These are phyloP conservation scores for Senecio squalidus DNA, from an alignment of 140 eudicot genomes.

Conservation along the genomic window DNA sequence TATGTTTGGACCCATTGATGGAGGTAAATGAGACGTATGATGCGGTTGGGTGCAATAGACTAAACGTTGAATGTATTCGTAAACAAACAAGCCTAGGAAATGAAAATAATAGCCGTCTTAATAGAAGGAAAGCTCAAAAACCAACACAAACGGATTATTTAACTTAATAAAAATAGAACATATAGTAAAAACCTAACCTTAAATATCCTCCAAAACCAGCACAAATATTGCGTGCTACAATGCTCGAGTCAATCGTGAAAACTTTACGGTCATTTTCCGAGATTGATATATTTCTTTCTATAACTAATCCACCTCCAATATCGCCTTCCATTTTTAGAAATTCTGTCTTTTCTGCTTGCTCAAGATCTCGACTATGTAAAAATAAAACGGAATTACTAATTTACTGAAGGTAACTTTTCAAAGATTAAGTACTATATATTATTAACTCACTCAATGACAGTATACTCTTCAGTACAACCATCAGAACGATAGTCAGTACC, in stretches of 20 bases:
- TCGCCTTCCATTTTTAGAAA: conserved; percentile 73
- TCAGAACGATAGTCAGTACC: conserved; percentile 83
- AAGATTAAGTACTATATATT: neutral
- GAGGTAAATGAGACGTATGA: conserved; percentile 67
- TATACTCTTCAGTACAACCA: conserved; percentile 87
- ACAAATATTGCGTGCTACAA: conserved; percentile 80
- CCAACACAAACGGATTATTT: neutral
- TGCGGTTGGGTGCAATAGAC: conserved; percentile 65
- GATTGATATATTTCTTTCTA: conserved; percentile 49
- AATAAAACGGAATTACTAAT: neutral
- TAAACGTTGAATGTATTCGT: conserved; percentile 83
- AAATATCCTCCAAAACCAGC: conserved; percentile 96
- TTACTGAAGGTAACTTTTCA: neutral
- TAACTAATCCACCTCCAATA: conserved; percentile 75
- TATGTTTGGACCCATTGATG: conserved; percentile 74
- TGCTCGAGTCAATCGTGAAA: conserved; percentile 61
- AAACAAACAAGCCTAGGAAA: conserved; percentile 86
- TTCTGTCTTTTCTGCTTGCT: conserved; percentile 77
- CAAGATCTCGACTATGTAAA: conserved; percentile 56
- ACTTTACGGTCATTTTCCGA: conserved; percentile 46
- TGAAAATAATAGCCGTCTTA: neutral
- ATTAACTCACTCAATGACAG: conserved; percentile 68
- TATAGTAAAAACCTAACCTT: conserved; percentile 33
- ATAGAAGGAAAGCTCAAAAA: neutral
- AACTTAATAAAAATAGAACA: neutral